Evolutionary conservation across 306 rosid species (phyloP).

Genomic region (Sicyos baderoa): DNA sequence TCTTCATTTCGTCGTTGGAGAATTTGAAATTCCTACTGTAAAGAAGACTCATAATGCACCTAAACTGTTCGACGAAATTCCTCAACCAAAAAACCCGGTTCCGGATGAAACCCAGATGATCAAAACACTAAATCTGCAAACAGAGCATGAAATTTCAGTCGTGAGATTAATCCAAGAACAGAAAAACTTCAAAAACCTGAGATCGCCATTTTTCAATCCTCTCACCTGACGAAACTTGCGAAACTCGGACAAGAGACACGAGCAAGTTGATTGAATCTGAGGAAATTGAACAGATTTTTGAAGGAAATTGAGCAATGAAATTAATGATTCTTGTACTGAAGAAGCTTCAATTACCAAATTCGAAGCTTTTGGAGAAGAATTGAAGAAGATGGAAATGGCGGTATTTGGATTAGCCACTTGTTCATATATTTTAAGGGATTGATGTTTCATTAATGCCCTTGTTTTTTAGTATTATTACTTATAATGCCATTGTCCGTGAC

Average conservation of each 20-base stretch:
- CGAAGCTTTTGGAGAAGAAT: not conserved
- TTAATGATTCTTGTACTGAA: slow-evolving; percentile 11
- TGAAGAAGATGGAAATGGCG: not conserved
- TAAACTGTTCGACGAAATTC: slow-evolving; percentile 3
- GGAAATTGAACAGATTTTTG: not conserved
- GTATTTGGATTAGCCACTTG: not conserved
- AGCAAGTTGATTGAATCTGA: not conserved
- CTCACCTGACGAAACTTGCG: slow-evolving; percentile 1
- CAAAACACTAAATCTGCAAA: slow-evolving; percentile 18
- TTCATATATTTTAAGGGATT: not conserved
- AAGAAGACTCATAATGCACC: slow-evolving; percentile 41
- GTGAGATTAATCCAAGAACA: slow-evolving; percentile 3
- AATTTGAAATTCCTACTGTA: slow-evolving; percentile 33
- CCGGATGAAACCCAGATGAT: slow-evolving; percentile 10
- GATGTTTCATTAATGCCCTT: not conserved
- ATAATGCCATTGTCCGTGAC: not conserved
- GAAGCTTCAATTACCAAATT: not conserved
- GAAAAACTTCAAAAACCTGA: not conserved
- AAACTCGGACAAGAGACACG: not conserved
- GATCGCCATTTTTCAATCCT: not conserved
- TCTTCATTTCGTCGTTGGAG: slow-evolving; percentile 39
- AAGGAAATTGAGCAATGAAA: not conserved
- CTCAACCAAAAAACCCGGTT: not conserved
- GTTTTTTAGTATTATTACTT: not conserved
- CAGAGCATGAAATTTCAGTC: not conserved